These are phyloP conservation scores for Alternaria panax DNA, from an alignment of 2,329 filamentous ascomycete species.

Conservation along the genomic window DNA sequence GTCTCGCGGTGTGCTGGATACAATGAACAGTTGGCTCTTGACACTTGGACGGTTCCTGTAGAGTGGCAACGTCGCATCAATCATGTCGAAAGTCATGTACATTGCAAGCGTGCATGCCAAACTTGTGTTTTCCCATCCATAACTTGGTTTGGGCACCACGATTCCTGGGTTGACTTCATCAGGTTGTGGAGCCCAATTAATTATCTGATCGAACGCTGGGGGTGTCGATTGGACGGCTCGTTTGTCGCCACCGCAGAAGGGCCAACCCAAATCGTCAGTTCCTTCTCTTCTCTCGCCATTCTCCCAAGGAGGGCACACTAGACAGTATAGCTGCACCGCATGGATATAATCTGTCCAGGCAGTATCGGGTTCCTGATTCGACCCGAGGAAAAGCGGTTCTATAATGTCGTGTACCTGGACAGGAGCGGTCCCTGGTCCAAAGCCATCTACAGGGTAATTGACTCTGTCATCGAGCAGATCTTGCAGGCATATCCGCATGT, in stretches of 20 bases:
- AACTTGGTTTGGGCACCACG: background rate
- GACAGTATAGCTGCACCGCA: background rate
- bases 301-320: background rate
- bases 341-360: background rate
- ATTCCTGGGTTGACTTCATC: background rate
- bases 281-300: background rate
- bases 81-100: no score
- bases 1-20: background rate
- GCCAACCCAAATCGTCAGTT: background rate
- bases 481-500: background rate
- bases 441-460: background rate
- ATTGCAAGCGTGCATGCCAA: constrained; percentile 2
- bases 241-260: background rate
- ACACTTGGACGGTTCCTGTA: background rate
- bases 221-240: background rate
- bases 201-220: background rate
- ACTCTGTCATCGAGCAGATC: background rate
- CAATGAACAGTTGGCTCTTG: constrained; percentile 1
- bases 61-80: background rate
- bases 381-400: background rate
- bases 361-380: background rate
- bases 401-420: background rate
- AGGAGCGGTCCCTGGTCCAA: background rate
- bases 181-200: background rate
- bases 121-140: background rate